Conservation (phyloP, 495 filamentous ascomycete species). For the Thermothielavioides terrestris region DNA sequence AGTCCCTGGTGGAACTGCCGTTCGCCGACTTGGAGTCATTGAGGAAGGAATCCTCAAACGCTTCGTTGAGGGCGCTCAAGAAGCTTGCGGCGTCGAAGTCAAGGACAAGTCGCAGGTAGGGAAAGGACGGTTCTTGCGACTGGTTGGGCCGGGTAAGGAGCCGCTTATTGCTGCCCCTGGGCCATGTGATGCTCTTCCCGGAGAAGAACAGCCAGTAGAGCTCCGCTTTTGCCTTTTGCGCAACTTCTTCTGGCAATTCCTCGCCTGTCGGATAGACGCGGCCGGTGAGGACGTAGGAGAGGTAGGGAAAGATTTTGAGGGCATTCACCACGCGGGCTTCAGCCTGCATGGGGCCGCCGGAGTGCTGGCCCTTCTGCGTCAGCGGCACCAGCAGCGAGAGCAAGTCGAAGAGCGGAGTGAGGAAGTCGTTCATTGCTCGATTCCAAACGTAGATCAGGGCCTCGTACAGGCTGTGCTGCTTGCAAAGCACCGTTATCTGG, state of each 20-base stretch:
- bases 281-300: conserved; percentile 87
- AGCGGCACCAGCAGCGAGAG: conserved; percentile 59
- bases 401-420: conserved; percentile 82
- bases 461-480: conserved; percentile 84
- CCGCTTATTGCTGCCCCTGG: conserved; percentile 44
- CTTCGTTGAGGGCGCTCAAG: conserved; percentile 91
- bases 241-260: conserved; percentile 55
- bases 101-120: conserved; percentile 73
- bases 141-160: conserved; percentile 45
- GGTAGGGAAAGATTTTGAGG: conserved; percentile 88
- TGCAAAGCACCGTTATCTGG: conserved; percentile 83
- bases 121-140: conserved; percentile 58
- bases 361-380: conserved; percentile 41
- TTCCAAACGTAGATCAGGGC: conserved; percentile 98
- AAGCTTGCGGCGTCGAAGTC: conserved; percentile 86
- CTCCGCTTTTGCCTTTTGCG: conserved; percentile 68
- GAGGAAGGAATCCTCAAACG: conserved; percentile 90
- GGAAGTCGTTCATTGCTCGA: conserved; percentile 75
- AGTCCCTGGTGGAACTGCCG: conserved; percentile 39
- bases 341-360: conserved; percentile 37
- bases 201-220: conserved; percentile 92
- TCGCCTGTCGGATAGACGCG: conserved; percentile 84
- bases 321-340: conserved; percentile 55
- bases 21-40: conserved; percentile 57
- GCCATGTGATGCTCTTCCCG: conserved; percentile 60